Evolutionary conservation across 768 basidiomycete genomes (phyloP).

Genomic region (Cytidiella melzeri): DNA sequence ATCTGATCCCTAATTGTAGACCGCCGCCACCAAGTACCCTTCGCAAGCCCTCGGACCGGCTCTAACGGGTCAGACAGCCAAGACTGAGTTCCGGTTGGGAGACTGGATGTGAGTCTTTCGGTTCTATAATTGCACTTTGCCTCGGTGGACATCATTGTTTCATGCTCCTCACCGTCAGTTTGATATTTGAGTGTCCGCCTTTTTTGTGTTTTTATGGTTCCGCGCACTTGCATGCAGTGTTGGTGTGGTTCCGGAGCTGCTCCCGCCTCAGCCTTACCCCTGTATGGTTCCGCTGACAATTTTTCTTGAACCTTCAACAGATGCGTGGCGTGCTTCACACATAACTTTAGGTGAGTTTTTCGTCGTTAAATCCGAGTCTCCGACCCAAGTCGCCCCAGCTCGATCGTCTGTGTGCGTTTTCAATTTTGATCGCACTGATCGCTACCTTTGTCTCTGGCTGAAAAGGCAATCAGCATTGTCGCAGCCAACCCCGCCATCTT

Average conservation of each 20-base stretch:
- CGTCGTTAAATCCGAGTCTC: constrained; percentile 8
- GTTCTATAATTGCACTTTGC: background rate
- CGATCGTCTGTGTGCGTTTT: background rate
- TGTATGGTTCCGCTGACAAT: constrained; percentile 12
- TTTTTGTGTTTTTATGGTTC: background rate
- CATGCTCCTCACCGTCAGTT: no score
- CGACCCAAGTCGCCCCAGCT: constrained; percentile 11
- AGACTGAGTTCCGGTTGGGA: constrained; percentile 25
- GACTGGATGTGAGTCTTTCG: constrained; percentile 28
- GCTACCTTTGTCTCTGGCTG: background rate
- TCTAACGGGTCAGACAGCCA: constrained; percentile 17
- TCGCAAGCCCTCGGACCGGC: background rate
- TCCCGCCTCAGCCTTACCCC: background rate
- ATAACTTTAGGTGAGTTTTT: constrained; percentile 75
- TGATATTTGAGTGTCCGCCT: no score
- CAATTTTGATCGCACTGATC: background rate
- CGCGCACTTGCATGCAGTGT: background rate
- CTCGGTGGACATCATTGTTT: no score
- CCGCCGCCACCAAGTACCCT: no score
- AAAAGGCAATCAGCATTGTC: constrained; percentile 5
- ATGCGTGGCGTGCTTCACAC: constrained; percentile 74
- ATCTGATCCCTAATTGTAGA: no score
- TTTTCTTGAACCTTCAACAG: no score
- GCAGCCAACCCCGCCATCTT: background rate
- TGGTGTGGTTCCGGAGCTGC: constrained; percentile 3